Percentiles rank a stretch among this genome's conserved stretches.
phyloP scores from a whole-genome alignment of 306 rosid genomes.

The Aeschynomene evenia region DNA sequence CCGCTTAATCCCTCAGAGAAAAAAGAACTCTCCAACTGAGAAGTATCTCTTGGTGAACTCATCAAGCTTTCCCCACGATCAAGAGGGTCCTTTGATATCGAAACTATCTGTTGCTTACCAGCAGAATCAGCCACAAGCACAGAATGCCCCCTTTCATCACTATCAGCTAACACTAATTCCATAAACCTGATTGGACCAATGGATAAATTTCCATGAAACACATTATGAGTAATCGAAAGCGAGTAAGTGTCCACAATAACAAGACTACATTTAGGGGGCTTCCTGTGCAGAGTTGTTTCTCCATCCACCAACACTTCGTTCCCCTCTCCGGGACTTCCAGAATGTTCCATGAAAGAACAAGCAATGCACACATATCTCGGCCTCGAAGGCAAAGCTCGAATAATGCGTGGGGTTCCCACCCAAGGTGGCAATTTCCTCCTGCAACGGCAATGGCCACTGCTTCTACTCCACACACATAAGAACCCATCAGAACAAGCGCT shows the following conservation, averaged over 20 bases:
- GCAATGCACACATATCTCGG: slow-evolving; percentile 80
- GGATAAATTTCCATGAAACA: slow-evolving; percentile 80
- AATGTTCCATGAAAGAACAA: slow-evolving; percentile 67
- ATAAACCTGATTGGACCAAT: slow-evolving; percentile 72
- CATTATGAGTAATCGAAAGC: slow-evolving; percentile 71
- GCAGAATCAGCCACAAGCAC: slow-evolving; percentile 66
- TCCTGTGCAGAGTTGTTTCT: slow-evolving; percentile 57
- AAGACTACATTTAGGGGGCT: slow-evolving; percentile 60
- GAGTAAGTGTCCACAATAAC: slow-evolving; percentile 76
- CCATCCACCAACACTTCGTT: slow-evolving; percentile 48
- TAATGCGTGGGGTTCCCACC: slow-evolving; percentile 79
- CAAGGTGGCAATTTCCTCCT: slow-evolving; percentile 90
- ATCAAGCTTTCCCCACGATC: slow-evolving; percentile 43
- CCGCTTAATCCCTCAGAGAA: slow-evolving; percentile 47
- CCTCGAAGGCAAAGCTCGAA: slow-evolving; percentile 65
- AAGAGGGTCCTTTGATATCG: slow-evolving; percentile 46
- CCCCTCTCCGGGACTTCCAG: slow-evolving; percentile 48
- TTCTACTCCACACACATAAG: slow-evolving; percentile 90
- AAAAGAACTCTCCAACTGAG: slow-evolving; percentile 48
- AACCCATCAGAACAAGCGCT: slow-evolving; percentile 90
- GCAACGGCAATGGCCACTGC: slow-evolving; percentile 87
- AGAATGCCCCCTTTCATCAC: slow-evolving; percentile 54
- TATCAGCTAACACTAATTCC: slow-evolving; percentile 57
- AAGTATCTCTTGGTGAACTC: slow-evolving; percentile 39
- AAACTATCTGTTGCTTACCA: slow-evolving; percentile 66